Conservation (phyloP, 495 filamentous ascomycete species). For the Annulohypoxylon maeteangense region DNA sequence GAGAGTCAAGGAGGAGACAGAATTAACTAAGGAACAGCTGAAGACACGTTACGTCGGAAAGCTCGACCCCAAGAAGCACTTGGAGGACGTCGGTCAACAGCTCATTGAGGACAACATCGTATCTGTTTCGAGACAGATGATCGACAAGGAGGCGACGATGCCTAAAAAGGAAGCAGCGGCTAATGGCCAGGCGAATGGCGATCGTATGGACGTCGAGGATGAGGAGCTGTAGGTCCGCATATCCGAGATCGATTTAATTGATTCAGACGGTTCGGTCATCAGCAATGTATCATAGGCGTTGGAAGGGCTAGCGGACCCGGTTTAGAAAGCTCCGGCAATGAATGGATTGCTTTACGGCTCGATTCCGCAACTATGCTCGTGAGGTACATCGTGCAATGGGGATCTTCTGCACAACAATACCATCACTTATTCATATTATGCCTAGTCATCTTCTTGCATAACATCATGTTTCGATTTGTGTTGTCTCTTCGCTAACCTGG, state of each 20-base stretch:
- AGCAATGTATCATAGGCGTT: slow-evolving; percentile 51
- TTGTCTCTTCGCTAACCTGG: neutral
- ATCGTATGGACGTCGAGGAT: slow-evolving; percentile 63
- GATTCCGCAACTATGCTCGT: slow-evolving; percentile 11
- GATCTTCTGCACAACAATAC: slow-evolving; percentile 8
- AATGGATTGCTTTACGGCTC: slow-evolving; percentile 28
- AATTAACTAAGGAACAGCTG: slow-evolving; percentile 94
- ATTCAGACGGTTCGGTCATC: slow-evolving; percentile 28
- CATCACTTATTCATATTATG: neutral
- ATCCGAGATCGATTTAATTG: slow-evolving; percentile 24
- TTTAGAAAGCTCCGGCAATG: slow-evolving; percentile 38
- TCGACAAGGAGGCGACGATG: slow-evolving; percentile 93
- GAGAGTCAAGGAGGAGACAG: slow-evolving; percentile 96
- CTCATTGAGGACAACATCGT: slow-evolving; percentile 99
- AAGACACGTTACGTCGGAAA: slow-evolving; percentile 99
- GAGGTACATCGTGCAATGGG: slow-evolving; percentile 15
- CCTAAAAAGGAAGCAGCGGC: slow-evolving; percentile 61
- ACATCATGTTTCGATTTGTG: neutral
- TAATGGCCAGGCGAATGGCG: slow-evolving; percentile 67
- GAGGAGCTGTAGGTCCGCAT: slow-evolving; percentile 53
- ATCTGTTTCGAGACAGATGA: slow-evolving; percentile 95
- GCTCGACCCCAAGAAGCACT: slow-evolving; percentile 98
- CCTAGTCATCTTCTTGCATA: neutral
- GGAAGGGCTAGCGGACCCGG: slow-evolving; percentile 44
- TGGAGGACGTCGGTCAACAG: slow-evolving; percentile 94